Conservation (phyloP, 1,284 basidiomycete species). For the Puccinia hordei region DNA sequence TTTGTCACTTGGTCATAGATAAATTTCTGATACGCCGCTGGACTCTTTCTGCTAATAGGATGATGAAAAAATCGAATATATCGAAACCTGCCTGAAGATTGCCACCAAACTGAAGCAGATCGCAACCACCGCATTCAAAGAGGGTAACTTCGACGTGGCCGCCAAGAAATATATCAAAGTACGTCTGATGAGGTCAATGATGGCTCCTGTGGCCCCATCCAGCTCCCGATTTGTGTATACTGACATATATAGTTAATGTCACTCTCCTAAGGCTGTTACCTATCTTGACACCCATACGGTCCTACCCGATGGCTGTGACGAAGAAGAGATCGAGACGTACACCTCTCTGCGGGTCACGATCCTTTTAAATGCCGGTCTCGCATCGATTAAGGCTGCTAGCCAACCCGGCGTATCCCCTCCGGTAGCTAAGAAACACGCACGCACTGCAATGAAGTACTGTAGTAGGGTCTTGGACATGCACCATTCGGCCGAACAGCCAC, state of each 20-base stretch:
- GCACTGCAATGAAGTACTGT: conserved; percentile 38
- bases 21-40: conserved; percentile 3
- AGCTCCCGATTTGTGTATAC: no score
- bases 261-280: conserved; percentile 13
- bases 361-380: conserved; percentile 32
- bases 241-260: background rate
- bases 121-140: conserved; percentile 43
- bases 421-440: conserved; percentile 35
- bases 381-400: conserved; percentile 38
- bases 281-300: conserved; percentile 49
- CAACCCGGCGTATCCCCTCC: conserved; percentile 5
- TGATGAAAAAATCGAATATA: conserved; percentile 49
- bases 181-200: background rate
- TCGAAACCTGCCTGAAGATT: conserved; percentile 46
- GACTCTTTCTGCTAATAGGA: conserved; percentile 16
- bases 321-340: conserved; percentile 34
- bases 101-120: conserved; percentile 44
- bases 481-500: conserved; percentile 15
- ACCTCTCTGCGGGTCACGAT: conserved; percentile 37
- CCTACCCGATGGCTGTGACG: conserved; percentile 29
- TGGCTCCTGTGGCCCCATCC: no score
- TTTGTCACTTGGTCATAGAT: background rate
- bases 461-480: conserved; percentile 40
- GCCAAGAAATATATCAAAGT: conserved; percentile 50
- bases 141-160: conserved; percentile 41